Conservation (phyloP, 2,329 filamentous ascomycete genomes). For the Tolypocladium tropicale region DNA sequence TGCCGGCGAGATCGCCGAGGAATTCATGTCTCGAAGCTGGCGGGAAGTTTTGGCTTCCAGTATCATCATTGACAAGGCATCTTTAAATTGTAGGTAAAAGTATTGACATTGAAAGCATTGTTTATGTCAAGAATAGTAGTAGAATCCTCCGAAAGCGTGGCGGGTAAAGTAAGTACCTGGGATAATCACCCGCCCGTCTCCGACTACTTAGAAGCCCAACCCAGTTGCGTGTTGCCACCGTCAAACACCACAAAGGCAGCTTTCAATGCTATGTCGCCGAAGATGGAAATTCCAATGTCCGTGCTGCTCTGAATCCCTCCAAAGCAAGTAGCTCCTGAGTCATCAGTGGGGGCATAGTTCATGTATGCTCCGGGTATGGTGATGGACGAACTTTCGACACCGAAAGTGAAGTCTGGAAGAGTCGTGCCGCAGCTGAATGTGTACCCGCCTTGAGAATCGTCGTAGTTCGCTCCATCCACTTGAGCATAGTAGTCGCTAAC, state of each 20-base stretch:
- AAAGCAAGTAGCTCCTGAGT: slow-evolving; percentile 40
- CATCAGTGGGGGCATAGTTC: slow-evolving; percentile 36
- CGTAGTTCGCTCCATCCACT: slow-evolving; percentile 23
- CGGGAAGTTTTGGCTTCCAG: no score
- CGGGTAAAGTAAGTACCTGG: no score
- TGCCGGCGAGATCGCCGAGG: no score
- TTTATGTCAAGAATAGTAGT: background rate
- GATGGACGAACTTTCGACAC: slow-evolving; percentile 46
- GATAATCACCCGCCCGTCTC: no score
- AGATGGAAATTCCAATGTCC: slow-evolving; percentile 39
- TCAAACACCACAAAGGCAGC: slow-evolving; percentile 48
- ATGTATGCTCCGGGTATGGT: slow-evolving; percentile 42
- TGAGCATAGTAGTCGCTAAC: slow-evolving; percentile 36
- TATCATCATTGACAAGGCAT: no score
- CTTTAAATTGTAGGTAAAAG: no score
- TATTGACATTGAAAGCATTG: background rate
- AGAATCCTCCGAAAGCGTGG: background rate
- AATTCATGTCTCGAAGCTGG: no score
- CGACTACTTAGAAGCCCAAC: slow-evolving; percentile 14
- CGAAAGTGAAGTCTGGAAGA: slow-evolving; percentile 40
- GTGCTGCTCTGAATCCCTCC: slow-evolving; percentile 54
- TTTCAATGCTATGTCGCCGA: slow-evolving; percentile 50
- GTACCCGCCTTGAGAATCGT: slow-evolving; percentile 18
- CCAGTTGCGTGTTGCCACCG: slow-evolving; percentile 41
- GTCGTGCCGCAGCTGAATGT: slow-evolving; percentile 31